Conservation (phyloP, 73 alveolate species). For the Durusdinium trenchii region DNA sequence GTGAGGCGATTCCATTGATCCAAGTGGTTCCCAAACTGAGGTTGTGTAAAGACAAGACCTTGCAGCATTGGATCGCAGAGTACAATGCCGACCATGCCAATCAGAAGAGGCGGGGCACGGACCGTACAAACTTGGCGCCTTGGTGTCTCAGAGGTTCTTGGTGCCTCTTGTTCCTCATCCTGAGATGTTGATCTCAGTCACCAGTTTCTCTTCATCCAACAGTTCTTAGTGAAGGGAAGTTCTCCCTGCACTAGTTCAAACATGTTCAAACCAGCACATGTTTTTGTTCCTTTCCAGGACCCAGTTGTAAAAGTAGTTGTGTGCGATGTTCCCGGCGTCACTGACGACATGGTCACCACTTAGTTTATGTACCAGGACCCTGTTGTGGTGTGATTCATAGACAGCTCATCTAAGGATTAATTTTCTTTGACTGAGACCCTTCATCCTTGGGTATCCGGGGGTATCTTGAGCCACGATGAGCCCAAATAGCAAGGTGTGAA, state of each 20-base stretch:
- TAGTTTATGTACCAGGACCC: neutral
- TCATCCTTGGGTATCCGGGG: too few species aligned
- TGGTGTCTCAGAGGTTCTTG: neutral
- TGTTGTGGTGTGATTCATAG: neutral
- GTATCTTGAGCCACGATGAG: too few species aligned
- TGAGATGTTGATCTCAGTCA: neutral
- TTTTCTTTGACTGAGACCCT: too few species aligned
- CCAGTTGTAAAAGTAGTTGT: too few species aligned
- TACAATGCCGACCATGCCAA: too few species aligned
- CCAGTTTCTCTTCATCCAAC: neutral
- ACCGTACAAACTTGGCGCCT: neutral
- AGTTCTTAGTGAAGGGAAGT: neutral
- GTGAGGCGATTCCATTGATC: neutral
- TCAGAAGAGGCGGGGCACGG: neutral
- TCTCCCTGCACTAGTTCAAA: neutral
- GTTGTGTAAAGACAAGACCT: slow-evolving; percentile 51
- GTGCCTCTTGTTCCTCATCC: neutral
- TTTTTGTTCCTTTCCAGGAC: too few species aligned
- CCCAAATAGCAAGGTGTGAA: neutral
- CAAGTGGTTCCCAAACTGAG: neutral
- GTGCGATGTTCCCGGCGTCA: too few species aligned
- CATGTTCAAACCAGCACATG: too few species aligned
- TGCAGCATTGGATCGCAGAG: slow-evolving; percentile 48
- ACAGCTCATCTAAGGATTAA: too few species aligned
- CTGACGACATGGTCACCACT: neutral